Base-by-base conservation (phyloP, 495 filamentous ascomycete genomes). In the Cercophora sp. region DNA sequence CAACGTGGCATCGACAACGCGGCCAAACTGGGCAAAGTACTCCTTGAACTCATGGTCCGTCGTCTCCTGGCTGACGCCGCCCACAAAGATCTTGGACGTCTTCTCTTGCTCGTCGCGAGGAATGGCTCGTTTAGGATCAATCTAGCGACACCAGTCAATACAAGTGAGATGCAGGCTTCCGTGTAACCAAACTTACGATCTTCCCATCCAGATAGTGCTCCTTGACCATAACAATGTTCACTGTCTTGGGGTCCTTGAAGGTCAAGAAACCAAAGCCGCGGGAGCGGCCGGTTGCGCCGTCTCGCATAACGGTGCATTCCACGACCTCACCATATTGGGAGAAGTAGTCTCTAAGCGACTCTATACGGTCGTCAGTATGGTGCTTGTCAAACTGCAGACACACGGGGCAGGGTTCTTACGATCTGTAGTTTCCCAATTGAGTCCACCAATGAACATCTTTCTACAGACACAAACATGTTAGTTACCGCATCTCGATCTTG, bases 171-270 rank as follows among this genome's bases (percentile, higher is more conserved):
- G 20, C 20, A 4, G 16, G 8, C 4, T 4, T 5, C 22, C n/a
- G 10, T 15, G 16, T 4, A n/a, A 4, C 5, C 15, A 5, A 2
- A 69, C 91, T 79, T 80, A 98, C 93, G 70, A 97, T 96, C 66
- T 98, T 98, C 45, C 94, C 93, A 71, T 98, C 93, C 13, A 98
- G 78, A 60, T 90, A 95, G 69, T 98, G 93, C 65, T 98, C 93
- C 75, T 97, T 97, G 56, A 97, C 93, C 93, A 98, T 98, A 31
- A 98, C 93, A 57, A 91, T 95, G 66, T 98, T 98, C 56, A 98
- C 93, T 10, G 89, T 95, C 69, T 92, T 93, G 16, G 93, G 87
- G 63, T 98, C 93, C 59, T 88, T 91, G 78, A 98, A 98, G 5
- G 94, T 98, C 50, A 98, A 78, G 70, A 98, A 98, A 13, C 93